Conservation (phyloP, 352 stramenopile genomes). For the Aphanomyces cochlioides region DNA sequence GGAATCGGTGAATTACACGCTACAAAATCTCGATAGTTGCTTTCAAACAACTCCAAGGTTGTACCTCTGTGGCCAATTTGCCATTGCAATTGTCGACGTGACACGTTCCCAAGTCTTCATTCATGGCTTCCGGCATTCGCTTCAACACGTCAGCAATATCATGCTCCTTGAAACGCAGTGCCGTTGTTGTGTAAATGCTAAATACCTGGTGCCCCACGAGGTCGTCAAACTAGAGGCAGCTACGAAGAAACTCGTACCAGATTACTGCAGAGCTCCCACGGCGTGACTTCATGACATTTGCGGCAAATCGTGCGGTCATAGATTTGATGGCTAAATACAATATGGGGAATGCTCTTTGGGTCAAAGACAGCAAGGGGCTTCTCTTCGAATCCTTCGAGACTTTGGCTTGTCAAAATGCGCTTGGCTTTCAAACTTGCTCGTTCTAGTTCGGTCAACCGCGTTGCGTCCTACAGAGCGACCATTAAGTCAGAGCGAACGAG, state of each 20-base stretch:
- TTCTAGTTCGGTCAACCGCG: constrained; percentile 66
- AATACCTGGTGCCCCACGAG: constrained; percentile 39
- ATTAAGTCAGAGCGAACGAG: not conserved
- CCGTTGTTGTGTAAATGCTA: constrained; percentile 72
- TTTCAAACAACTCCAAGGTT: constrained; percentile 1
- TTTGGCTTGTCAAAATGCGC: constrained; percentile 65
- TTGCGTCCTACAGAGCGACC: constrained; percentile 40
- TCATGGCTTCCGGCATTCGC: constrained; percentile 46
- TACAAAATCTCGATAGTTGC: constrained; percentile 6
- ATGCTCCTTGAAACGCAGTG: constrained; percentile 56
- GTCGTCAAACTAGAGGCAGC: too few species aligned
- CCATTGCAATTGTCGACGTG: constrained; percentile 52
- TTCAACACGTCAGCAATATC: constrained; percentile 72
- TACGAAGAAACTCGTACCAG: constrained; percentile 33
- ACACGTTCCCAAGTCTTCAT: constrained; percentile 53
- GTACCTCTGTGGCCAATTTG: constrained; percentile 63
- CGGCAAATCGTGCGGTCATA: constrained; percentile 77
- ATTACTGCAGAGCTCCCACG: constrained; percentile 80
- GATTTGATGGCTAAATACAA: constrained; percentile 85
- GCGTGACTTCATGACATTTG: constrained; percentile 53
- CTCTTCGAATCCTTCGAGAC: constrained; percentile 57
- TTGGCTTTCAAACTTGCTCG: constrained; percentile 71
- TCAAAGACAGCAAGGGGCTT: constrained; percentile 70
- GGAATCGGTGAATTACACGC: constrained; percentile 77
- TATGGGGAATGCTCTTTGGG: constrained; percentile 79